A percentile compares a stretch with the other conserved stretches of the same genome.
phyloP scores from a whole-genome alignment of 306 rosid species.

The Gynostemma pentaphyllum region DNA sequence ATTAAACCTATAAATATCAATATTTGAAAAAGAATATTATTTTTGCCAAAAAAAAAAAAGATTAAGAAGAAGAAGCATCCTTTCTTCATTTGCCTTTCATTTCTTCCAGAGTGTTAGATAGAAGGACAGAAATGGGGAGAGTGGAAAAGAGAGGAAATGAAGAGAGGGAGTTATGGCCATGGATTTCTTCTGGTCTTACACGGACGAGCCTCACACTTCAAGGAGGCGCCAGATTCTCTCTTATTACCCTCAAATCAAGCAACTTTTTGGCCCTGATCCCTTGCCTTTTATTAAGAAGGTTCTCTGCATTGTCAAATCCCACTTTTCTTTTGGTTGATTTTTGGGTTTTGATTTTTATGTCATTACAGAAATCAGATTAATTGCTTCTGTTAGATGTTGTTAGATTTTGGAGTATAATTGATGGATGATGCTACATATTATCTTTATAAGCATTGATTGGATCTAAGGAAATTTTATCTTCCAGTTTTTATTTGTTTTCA shows the following conservation, averaged over 20 bases:
- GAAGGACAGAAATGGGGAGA: constrained; percentile 17
- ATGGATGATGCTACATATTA: background rate
- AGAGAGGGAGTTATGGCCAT: constrained; percentile 42
- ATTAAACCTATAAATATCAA: too few relatives aligned
- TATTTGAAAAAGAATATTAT: too few relatives aligned
- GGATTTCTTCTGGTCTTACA: constrained; percentile 82
- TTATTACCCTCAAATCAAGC: constrained; percentile 66
- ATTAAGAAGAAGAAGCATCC: too few relatives aligned
- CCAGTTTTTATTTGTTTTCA: too few relatives aligned
- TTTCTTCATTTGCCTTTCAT: too few relatives aligned
- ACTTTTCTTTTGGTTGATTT: background rate
- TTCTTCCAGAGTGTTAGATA: too few relatives aligned
- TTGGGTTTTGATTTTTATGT: background rate
- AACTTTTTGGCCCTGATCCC: constrained; percentile 72
- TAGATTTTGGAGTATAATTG: background rate
- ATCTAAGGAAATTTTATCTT: too few relatives aligned
- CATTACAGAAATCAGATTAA: background rate
- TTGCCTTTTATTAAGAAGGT: constrained; percentile 71
- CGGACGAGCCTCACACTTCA: constrained; percentile 81
- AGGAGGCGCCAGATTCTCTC: constrained; percentile 87
- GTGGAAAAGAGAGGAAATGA: constrained; percentile 21
- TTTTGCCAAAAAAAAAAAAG: too few relatives aligned
- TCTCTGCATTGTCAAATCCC: too few relatives aligned
- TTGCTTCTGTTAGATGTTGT: background rate
- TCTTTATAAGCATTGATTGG: too few relatives aligned